These are phyloP conservation scores for Aspergillus proliferans DNA, from an alignment of 2,329 filamentous ascomycete species.

Conservation along the genomic window DNA sequence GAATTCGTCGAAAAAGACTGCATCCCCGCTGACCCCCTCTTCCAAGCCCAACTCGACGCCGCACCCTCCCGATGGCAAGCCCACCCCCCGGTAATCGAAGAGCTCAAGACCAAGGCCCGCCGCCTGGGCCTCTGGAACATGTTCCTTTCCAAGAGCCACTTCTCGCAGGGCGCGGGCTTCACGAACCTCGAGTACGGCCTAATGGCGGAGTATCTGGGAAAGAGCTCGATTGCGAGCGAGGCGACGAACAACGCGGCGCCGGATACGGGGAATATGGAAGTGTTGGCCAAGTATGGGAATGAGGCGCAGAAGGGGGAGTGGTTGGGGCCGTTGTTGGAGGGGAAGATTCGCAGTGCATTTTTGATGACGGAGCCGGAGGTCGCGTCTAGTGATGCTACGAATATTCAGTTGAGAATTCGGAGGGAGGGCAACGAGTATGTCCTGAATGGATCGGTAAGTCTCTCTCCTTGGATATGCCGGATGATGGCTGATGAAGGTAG, in stretches of 20 bases:
- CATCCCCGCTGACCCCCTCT: constrained; percentile 75
- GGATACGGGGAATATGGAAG: constrained; percentile 94
- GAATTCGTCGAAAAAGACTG: constrained; percentile 97
- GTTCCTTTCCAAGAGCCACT: constrained; percentile 92
- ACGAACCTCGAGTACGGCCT: constrained; percentile 94
- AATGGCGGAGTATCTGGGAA: constrained; percentile 94
- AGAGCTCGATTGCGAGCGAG: constrained; percentile 74
- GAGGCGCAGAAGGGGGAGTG: constrained; percentile 78
- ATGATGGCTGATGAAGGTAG: constrained; percentile 35
- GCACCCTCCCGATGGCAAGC: constrained; percentile 71
- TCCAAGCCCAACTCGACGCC: constrained; percentile 70
- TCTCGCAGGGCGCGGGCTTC: constrained; percentile 90
- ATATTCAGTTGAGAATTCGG: constrained; percentile 78
- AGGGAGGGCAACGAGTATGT: constrained; percentile 83
- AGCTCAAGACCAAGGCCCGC: constrained; percentile 77
- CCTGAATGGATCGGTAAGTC: constrained; percentile 73
- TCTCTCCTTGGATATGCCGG: neutral
- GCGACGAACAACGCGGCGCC: constrained; percentile 86
- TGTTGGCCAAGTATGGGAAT: constrained; percentile 83
- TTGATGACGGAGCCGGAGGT: constrained; percentile 90
- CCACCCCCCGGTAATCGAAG: constrained; percentile 76
- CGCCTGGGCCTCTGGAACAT: constrained; percentile 93
- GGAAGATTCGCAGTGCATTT: constrained; percentile 82
- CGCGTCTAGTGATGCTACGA: constrained; percentile 84
- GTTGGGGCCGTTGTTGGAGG: constrained; percentile 74